phyloP scores from a whole-genome alignment of 2,329 filamentous ascomycete genomes.

The Monascus ruber region DNA sequence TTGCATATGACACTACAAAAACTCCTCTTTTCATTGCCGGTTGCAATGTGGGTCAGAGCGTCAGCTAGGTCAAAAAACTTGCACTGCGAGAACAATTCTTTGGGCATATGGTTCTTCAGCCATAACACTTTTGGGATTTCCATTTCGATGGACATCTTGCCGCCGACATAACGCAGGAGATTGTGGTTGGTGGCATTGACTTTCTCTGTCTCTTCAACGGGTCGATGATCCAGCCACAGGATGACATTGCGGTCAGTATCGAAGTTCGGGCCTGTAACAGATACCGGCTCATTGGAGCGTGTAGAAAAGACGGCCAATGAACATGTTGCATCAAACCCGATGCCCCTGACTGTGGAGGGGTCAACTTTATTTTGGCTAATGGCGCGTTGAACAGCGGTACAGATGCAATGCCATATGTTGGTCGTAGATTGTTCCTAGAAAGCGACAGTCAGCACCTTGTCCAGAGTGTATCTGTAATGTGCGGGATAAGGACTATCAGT shows the following conservation, averaged over 20 bases:
- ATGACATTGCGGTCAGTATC: conserved; percentile 89
- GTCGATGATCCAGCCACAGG: conserved; percentile 92
- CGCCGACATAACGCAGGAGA: conserved; percentile 87
- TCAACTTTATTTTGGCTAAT: conserved; percentile 73
- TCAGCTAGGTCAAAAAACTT: conserved; percentile 96
- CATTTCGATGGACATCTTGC: conserved; percentile 99
- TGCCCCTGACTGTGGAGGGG: conserved; percentile 64
- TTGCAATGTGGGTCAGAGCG: conserved; percentile 86
- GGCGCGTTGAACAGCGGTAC: conserved; percentile 71
- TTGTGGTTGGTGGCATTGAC: conserved; percentile 92
- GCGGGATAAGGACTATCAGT: no score
- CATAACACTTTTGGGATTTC: conserved; percentile 97
- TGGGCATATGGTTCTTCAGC: conserved; percentile 97
- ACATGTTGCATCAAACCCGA: conserved; percentile 98
- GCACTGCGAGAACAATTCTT: conserved; percentile 78
- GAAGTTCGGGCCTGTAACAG: conserved; percentile 83
- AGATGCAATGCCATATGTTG: conserved; percentile 95
- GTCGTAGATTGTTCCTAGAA: conserved; percentile 88
- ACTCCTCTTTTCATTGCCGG: conserved; percentile 80
- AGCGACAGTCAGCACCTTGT: conserved; percentile 5
- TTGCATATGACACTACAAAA: conserved; percentile 97
- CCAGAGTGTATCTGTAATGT: neutral
- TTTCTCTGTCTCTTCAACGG: conserved; percentile 77
- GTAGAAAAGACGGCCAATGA: conserved; percentile 82
- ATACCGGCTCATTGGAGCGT: conserved; percentile 80